Base-by-base conservation (phyloP, 305 asterid genomes). In the Rubia balearica region DNA sequence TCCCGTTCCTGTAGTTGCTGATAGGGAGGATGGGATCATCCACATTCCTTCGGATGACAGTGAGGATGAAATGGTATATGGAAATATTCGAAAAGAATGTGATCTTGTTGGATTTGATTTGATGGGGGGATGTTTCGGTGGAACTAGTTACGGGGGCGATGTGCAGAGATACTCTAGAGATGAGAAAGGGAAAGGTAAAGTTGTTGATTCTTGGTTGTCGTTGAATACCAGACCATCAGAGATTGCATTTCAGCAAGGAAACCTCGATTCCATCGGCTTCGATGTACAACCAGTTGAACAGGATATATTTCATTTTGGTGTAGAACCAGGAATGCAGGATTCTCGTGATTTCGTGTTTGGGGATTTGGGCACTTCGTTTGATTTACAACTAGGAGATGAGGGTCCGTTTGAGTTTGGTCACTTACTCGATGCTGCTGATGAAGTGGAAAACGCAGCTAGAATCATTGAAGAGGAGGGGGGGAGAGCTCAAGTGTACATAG, bases 141-240 rank as follows among this genome's bases (percentile, higher is more conserved):
- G 72, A 75, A 76, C 85, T 61, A 71, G 77, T 75, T 17, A 24
- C 27, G 61, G 33, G 40, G 53, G 72, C 49, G 71, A 72, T 71
- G 84, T 70, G 81, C 69, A 80, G 81, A 76, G 87, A 75, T 81
- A 71, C 77, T 76, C 84, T 3, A 56, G 76, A 79, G 85, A 80
- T 74, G 86, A 85, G 79, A 81, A 76, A 74, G 94, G 88, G 61
- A 84, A 87, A 79, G 83, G 71, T 27, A 71, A 38, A 77, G 80
- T 75, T 56, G 77, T 21, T 57, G 80, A 80, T 76, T 61, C 85
- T 36, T 89, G 88, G 88, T 74, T 86, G 69, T 76, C 90, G 30
- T 85, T 84, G 33, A 57, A 74, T 69, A 68, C 68, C 41, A 43
- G 59, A 72, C 71, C 75, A n/a, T 51, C 71, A 64, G 74, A 49